A percentile compares a stretch with the other conserved stretches of the same genome.
phyloP scores from a whole-genome alignment of 306 rosid species.

The Inga oerstediana region DNA sequence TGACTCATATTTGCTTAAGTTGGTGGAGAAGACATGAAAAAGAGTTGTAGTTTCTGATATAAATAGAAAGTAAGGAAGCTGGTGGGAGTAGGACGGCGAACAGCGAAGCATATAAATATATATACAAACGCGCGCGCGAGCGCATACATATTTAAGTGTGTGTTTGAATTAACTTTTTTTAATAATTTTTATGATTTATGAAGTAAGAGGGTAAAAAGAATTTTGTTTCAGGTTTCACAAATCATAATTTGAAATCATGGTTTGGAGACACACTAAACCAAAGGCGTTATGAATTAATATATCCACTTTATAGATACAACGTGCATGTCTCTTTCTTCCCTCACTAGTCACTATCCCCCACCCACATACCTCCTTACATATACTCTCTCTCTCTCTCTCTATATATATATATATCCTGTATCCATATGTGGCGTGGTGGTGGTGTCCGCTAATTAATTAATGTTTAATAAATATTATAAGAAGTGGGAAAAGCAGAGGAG shows the following conservation, averaged over 20 bases:
- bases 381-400: too few relatives aligned
- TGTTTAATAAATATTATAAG: neutral
- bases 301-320: constrained; percentile 14
- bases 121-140: too few relatives aligned
- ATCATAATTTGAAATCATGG: too few relatives aligned
- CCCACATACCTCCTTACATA: neutral
- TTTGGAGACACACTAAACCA: too few relatives aligned
- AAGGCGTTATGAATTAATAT: neutral
- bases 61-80: neutral
- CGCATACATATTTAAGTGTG: too few relatives aligned
- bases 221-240: too few relatives aligned
- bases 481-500: constrained; percentile 8
- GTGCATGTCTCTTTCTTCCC: constrained; percentile 39
- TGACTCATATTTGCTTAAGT: neutral
- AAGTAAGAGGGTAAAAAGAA: too few relatives aligned
- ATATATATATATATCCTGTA: neutral
- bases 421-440: constrained; percentile 1
- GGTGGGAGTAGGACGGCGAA: neutral
- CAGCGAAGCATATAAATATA: neutral
- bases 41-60: neutral
- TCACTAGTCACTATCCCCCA: neutral
- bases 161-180: too few relatives aligned
- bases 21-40: neutral
- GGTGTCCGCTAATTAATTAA: neutral
- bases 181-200: too few relatives aligned